Evolutionary conservation across 768 basidiomycete genomes (phyloP), one percentile per base, ranked within the genome.

Genomic region (Russula sp.): DNA sequence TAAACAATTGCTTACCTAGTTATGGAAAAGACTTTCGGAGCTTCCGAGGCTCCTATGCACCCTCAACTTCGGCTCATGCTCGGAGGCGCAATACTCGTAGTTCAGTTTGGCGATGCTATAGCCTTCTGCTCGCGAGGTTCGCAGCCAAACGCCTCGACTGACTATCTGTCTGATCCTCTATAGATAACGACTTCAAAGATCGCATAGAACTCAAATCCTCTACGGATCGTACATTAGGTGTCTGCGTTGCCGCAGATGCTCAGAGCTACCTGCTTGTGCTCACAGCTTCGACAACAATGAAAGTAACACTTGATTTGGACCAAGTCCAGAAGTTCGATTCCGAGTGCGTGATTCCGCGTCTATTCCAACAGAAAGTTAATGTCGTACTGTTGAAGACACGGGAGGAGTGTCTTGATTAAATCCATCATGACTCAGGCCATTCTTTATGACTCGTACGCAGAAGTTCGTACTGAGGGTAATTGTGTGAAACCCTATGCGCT

Each of bases 401-500:
- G 85, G 63, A 81, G 77, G 48, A 84, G 87, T 2, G 81, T 82
- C 61, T 75, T 92, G 31, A 82, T 91, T 71, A 87, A 87, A 73
- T 85, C 87, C 9, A 88, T 84, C 31, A 86, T 93, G 85, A 88
- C 84, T 50, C 89, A 92, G 70, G 90, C 89, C 11, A 90, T 92
- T 65, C 70, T 91, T 39, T 91, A 91, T 70, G 88, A 88, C 13
- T 80, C 87, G 32, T 77, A 84, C 67, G 78, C 85, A 27, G 80
- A 85, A 70, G 87, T 87, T 71, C 37, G 76, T 65, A 31, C 40
- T 13, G 22, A 47, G 32, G 7, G 10, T 53, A 14, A 49, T 37
- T 34, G n/a, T 44, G 32, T 48, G 40, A 57, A 20, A 13, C 7
- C 32, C 10, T 34, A 6, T 20, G 27, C 62, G 27, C 62, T 56